These are phyloP conservation scores for Hemisphaericaspora xylofermentans DNA, from an alignment of 1,139 yeast genomes.

Conservation along the genomic window DNA sequence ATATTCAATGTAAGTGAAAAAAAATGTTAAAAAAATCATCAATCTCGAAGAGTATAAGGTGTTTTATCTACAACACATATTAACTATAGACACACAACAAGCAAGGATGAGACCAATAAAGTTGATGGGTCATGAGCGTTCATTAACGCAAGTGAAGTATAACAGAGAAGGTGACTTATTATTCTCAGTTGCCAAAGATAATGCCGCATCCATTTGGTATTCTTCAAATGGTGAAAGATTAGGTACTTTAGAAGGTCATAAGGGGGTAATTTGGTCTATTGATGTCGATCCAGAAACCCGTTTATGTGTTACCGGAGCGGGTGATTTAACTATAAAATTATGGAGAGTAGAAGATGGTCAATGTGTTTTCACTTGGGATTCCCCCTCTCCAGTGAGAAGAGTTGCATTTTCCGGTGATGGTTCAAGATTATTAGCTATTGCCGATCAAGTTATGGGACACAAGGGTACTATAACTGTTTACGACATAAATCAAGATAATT, in stretches of 20 bases:
- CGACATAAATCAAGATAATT: conserved; percentile 48
- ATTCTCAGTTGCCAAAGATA: conserved; percentile 91
- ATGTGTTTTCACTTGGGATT: conserved; percentile 69
- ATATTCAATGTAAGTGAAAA: neutral
- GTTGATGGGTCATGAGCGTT: conserved; percentile 82
- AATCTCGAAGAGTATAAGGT: neutral
- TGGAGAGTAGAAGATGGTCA: conserved; percentile 86
- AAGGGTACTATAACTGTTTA: conserved; percentile 74
- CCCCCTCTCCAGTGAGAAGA: conserved; percentile 85
- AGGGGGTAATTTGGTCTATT: conserved; percentile 94
- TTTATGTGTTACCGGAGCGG: conserved; percentile 83
- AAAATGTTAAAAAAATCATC: conserved; percentile 5
- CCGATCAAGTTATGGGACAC: conserved; percentile 93
- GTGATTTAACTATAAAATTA: conserved; percentile 81
- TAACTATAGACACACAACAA: neutral
- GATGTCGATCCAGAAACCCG: conserved; percentile 75
- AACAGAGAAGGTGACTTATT: conserved; percentile 94
- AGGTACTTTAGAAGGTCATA: conserved; percentile 84
- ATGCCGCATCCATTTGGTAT: conserved; percentile 87
- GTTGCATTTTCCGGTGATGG: conserved; percentile 84
- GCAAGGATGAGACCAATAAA: conserved; percentile 49
- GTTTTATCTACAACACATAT: too few species aligned
- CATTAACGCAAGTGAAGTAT: conserved; percentile 87
- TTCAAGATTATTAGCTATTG: conserved; percentile 66
- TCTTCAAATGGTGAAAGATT: conserved; percentile 94